Evolutionary conservation across 148 eudicot genomes (phyloP), one percentile per base, ranked within the genome.

Genomic region (Persicaria maculosa): DNA sequence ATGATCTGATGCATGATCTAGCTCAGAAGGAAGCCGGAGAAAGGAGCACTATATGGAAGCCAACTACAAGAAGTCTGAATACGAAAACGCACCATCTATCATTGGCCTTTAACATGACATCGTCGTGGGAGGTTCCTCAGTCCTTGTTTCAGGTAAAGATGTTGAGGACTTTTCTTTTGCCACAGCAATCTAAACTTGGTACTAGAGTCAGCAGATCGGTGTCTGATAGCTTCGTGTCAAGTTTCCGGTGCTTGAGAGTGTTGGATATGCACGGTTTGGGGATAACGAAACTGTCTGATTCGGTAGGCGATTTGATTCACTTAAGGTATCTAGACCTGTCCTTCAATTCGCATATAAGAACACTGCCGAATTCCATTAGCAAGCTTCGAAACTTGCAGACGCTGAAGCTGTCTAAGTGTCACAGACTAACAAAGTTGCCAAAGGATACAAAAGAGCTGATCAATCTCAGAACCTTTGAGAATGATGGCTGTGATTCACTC

Each of bases 251-350:
- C 73, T 68, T 81, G 44, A 53, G 78, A 40, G 78, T 59, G 47
- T 75, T 81, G 48, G 72, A 62, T 54, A 50, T 81, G 74, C 50
- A 73, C 36, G 36, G 45, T 4, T 73, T 52, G 17, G 55, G 31
- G 53, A 61, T 72, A 2, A 1, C 4, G 4, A 47, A 17, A 47
- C 53, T 81, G 6, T 58, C 76, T 4, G 71, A 75, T 4, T 75
- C 77, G 6, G 68, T 78, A 4, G 79, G 84, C 7, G 50, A 47
- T 2, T 64, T 81, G 9, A 68, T 75, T 6, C 81, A 75, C 68
- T 47, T 81, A 20, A 57, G 81, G 53, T 81, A 78, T 65, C 79
- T 78, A 57, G 74, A 77, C 47, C 73, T 81, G 47, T 81, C 83
- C 31, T 9, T 53, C 15, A 65, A 75, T 17, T 11, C 54, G 4